Evolutionary conservation across 148 eudicot species (phyloP).

Genomic region (Vaccinium corymbosum): DNA sequence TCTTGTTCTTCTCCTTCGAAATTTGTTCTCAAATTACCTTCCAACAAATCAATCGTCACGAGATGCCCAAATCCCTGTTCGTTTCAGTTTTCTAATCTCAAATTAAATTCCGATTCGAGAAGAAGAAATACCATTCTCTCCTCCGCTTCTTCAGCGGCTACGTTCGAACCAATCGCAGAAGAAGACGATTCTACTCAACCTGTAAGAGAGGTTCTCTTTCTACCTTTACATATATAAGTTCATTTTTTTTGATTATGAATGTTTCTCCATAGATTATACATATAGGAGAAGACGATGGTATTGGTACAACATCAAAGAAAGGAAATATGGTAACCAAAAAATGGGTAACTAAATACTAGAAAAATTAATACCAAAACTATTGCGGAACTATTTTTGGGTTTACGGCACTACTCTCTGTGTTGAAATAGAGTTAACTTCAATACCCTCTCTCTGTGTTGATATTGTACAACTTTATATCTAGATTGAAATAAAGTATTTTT

Average conservation of each 20-base stretch:
- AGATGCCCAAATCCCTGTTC: conserved; percentile 23
- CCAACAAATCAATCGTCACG: conserved; percentile 27
- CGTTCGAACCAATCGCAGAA: conserved; percentile 26
- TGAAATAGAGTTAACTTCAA: not conserved
- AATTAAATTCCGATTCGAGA: not conserved
- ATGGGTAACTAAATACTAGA: too few relatives aligned
- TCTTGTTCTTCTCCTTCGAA: conserved; percentile 19
- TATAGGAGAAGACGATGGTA: too few relatives aligned
- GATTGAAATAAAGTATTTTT: not conserved
- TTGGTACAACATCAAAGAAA: too few relatives aligned
- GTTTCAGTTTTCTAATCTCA: conserved; percentile 18
- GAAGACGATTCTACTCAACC: conserved; percentile 8
- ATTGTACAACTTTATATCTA: not conserved
- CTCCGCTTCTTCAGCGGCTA: conserved; percentile 25
- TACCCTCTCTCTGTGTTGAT: not conserved
- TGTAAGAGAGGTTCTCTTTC: conserved; percentile 23
- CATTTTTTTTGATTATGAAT: too few relatives aligned
- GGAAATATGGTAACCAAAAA: too few relatives aligned
- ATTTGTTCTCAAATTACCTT: conserved; percentile 21
- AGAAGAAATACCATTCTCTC: conserved; percentile 14
- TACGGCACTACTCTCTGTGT: too few relatives aligned
- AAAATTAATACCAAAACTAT: too few relatives aligned
- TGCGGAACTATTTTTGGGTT: too few relatives aligned
- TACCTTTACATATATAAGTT: not conserved
- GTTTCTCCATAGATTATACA: too few relatives aligned